Percentiles rank a stretch among this genome's conserved stretches.
Evolutionary conservation across 179 eudicot genomes (phyloP).

Genomic region (Nepenthes alata): DNA sequence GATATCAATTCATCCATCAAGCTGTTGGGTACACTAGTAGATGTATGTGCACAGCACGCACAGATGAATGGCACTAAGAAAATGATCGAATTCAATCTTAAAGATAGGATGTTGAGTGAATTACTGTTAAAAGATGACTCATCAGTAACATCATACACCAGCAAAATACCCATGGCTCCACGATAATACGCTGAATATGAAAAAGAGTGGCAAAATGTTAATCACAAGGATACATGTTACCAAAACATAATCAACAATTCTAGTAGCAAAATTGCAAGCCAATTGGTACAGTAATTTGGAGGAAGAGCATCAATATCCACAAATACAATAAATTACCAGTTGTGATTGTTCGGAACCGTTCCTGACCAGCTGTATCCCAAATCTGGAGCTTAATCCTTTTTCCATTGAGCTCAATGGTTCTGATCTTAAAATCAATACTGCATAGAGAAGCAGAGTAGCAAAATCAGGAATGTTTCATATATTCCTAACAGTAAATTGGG

Average conservation of each 20-base stretch:
- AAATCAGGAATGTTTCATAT: background rate
- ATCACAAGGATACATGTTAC: no score
- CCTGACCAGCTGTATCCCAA: constrained; percentile 60
- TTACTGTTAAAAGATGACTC: constrained; percentile 4
- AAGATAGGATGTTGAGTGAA: background rate
- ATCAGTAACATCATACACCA: constrained; percentile 13
- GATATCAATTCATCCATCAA: no score
- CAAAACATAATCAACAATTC: no score
- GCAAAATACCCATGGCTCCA: constrained; percentile 46
- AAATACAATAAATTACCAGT: constrained; percentile 19
- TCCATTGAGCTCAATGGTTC: constrained; percentile 26
- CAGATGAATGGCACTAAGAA: no score
- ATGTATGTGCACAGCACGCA: no score
- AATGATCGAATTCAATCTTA: background rate
- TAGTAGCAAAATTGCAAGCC: background rate
- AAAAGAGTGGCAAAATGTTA: no score
- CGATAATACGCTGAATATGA: constrained; percentile 32
- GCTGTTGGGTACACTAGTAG: no score
- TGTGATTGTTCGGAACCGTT: constrained; percentile 45
- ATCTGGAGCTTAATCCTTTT: constrained; percentile 48
- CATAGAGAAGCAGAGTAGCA: background rate
- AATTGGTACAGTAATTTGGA: background rate
- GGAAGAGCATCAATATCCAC: background rate
- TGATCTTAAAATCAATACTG: constrained; percentile 43
- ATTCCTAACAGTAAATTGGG: background rate